phyloP scores from a whole-genome alignment of 192 early-diverging fungal species.

The Spinellus fusiger region DNA sequence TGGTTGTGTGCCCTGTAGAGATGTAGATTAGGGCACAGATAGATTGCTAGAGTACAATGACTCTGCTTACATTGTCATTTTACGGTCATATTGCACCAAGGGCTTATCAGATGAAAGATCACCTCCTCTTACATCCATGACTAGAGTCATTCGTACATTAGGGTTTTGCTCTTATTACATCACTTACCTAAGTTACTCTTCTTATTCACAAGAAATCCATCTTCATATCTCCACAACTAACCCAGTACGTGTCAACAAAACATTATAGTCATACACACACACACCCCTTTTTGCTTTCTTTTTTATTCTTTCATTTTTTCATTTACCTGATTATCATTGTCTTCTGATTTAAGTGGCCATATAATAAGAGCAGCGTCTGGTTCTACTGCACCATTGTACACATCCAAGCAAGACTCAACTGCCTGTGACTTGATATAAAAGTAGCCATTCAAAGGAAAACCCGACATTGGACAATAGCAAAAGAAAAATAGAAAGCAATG shows the following conservation, averaged over 20 bases:
- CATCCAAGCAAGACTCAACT: constrained; percentile 16
- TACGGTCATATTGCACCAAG: constrained; percentile 24
- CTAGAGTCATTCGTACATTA: too few species aligned
- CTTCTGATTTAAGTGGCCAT: constrained; percentile 16
- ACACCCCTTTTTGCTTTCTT: too few species aligned
- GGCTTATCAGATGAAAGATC: constrained; percentile 12
- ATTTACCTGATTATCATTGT: constrained; percentile 20
- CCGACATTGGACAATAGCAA: not conserved
- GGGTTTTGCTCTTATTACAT: too few species aligned
- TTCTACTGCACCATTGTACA: constrained; percentile 17
- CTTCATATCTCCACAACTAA: constrained; percentile 17
- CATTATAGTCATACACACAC: too few species aligned
- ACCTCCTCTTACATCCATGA: constrained; percentile 24
- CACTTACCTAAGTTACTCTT: constrained; percentile 21
- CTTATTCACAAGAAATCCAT: constrained; percentile 26
- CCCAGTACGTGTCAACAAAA: not conserved
- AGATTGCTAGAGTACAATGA: not conserved
- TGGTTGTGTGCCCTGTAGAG: constrained; percentile 26
- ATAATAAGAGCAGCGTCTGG: constrained; percentile 17
- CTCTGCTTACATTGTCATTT: constrained; percentile 23
- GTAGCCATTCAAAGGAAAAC: constrained; percentile 9
- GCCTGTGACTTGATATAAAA: constrained; percentile 16
- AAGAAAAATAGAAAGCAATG: constrained; percentile 4
- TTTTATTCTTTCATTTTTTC: not conserved
- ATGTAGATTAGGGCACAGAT: not conserved